These are phyloP conservation scores for Kingdonia uniflora DNA, from an alignment of 164 flowering plant genomes.

Conservation along the genomic window DNA sequence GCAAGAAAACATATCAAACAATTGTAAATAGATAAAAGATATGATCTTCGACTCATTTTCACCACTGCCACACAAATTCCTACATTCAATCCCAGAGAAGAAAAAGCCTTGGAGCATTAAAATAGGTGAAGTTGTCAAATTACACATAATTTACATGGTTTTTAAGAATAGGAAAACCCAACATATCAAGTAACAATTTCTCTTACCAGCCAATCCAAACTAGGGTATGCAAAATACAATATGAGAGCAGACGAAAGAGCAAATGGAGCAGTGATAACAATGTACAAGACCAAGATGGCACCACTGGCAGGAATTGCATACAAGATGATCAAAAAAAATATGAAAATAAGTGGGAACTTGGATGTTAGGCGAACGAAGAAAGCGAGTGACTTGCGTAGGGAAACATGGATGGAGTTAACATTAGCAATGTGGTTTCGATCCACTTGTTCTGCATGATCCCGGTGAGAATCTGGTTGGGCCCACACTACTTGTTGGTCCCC, in stretches of 20 bases:
- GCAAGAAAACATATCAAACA: too few relatives aligned
- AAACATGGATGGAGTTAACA: constrained; percentile 20
- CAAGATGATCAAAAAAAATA: constrained; percentile 58
- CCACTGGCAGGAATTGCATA: constrained; percentile 81
- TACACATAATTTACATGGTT: too few relatives aligned
- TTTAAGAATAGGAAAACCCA: not conserved
- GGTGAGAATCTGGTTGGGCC: too few relatives aligned
- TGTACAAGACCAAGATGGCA: constrained; percentile 65
- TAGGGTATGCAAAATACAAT: constrained; percentile 83
- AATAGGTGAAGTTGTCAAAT: too few relatives aligned
- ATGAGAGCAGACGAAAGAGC: constrained; percentile 91
- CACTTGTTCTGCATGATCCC: too few relatives aligned
- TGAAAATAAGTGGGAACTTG: constrained; percentile 74
- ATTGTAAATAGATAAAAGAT: too few relatives aligned
- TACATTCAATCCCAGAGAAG: not conserved
- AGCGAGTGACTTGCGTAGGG: constrained; percentile 49
- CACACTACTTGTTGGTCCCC: constrained; percentile 35
- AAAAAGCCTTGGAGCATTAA: not conserved
- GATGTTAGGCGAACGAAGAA: constrained; percentile 71
- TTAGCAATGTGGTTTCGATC: constrained; percentile 11
- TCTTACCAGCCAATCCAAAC: constrained; percentile 89
- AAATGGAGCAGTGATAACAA: constrained; percentile 62
- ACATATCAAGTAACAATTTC: constrained; percentile 59
- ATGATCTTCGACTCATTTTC: too few relatives aligned
- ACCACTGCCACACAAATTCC: too few relatives aligned